Base-by-base conservation (phyloP, 108 stramenopile genomes). In the Fragilaria crotonensis region DNA sequence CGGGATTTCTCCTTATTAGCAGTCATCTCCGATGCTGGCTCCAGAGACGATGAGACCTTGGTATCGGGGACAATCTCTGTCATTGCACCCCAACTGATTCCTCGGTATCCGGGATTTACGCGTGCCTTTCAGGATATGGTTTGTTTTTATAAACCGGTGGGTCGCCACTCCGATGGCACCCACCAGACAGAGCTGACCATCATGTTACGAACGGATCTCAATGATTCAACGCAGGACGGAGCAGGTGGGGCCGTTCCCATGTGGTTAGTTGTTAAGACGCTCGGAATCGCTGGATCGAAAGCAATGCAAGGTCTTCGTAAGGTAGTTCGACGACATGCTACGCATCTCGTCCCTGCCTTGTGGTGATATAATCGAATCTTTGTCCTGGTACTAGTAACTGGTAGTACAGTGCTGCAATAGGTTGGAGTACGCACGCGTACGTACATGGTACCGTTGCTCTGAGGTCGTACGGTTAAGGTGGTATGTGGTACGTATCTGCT, bases 191-290 rank as follows among this genome's bases (percentile, higher is more conserved):
- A 41, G 14, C 14, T 41, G 14, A 41, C 36, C 14, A 41, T 41
- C 36, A 41, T 41, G 36, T 41, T 71, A 21, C 70, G 66, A 31
- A 69, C 74, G 25, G 74, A 75, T 67, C 70, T 75, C 0, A 63
- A 50, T 4, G 74, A 75, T 63, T 31, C 66, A 18, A 25, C 33
- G 0, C 47, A 75, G 56, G 74, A 67, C 0, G 58, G 52, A 53
- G 20, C 36, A 14, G 36, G 36, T 11, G 36, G 36, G 11, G 7
- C 36, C 7, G 14, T 41, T 14, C 36, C 36, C 7, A 41, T 41
- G 36, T 41, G 36, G 36, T 14, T 41, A 11, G 36, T 41, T 7
- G 36, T 41, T 14, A 41, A 41, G 36, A 41, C 36, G 14, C 14
- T 41, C 14, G 36, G 36, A 7, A 11, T 41, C 11, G 36, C 36